Base-by-base conservation (phyloP, 2,329 filamentous ascomycete species). In the Colletotrichum noveboracense region DNA sequence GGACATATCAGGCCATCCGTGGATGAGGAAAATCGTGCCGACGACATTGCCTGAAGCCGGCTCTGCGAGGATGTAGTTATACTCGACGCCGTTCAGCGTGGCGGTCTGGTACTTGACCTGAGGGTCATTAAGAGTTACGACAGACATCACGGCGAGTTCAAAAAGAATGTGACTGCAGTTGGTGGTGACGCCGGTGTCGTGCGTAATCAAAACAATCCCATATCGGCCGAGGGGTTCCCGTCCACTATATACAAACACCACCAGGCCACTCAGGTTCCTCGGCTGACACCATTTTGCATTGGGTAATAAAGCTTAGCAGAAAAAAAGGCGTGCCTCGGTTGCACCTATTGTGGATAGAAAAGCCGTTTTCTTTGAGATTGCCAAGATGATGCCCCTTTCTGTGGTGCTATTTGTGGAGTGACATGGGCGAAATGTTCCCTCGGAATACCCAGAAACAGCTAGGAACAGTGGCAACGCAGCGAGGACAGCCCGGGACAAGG, bases 1-100 rank as follows among this genome's bases (percentile, higher is more conserved):
- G 5, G 91, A 90, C 10, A 95, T 83, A 83, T 96, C 94, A 3
- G 94, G 94, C 86, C 91, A 95, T 77, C 94, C 94, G 83, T 94
- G 92, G 79, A 93, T 70, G 73, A 80, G 78, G 71, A 89, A 83
- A 52, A 88, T 83, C 6, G 87, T 89, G 62, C 83, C 85, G 36
- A 81, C 78, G 12, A 82, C 82, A 13, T 61, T 30, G 48, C 82
- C 80, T 16, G 80, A 78, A 73, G 78, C 66, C 2, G 90, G 88
- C 72, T 87, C 85, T 30, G 86, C 86, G 30, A 90, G 82, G 75
- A 90, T 84, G 80, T 91, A 92, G 81, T 88, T 91, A 85, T 96
- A 96, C 30, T 86, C 93, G 76, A 89, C 87, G 67, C 91, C 92
- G 79, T 75, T 76, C 32, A 74, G 55, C 6, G n/a, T 68, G 38